Conservation (phyloP, 164 flowering plant genomes). For the Nelumbo lutea region DNA sequence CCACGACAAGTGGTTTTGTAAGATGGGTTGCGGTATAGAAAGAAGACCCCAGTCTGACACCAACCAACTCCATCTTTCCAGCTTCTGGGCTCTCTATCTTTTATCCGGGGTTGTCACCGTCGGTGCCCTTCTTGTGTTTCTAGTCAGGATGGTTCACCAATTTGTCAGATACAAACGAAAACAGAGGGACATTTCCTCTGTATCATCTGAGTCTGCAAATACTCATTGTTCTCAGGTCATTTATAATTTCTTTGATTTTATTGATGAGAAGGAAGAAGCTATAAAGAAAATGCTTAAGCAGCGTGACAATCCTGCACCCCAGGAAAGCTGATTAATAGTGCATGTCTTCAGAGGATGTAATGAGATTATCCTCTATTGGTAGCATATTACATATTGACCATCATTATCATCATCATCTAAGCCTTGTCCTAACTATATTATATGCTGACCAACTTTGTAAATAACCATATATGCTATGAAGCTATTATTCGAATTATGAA, state of each 20-base stretch:
- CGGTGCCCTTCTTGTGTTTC: conserved; percentile 38
- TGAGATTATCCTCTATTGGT: not conserved
- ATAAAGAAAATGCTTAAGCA: conserved; percentile 44
- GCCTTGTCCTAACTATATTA: not conserved
- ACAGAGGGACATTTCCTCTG: conserved; percentile 21
- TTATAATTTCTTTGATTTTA: conserved; percentile 47
- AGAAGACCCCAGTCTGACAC: conserved; percentile 22
- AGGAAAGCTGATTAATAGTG: conserved; percentile 10
- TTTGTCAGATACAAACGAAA: conserved; percentile 36
- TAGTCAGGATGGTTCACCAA: conserved; percentile 40
- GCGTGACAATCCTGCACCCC: conserved; percentile 21
- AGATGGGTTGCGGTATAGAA: conserved; percentile 31
- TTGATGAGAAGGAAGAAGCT: conserved; percentile 74
- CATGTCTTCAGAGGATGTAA: not conserved
- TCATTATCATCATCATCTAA: not conserved
- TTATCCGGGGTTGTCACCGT: conserved; percentile 40
- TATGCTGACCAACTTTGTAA: not conserved
- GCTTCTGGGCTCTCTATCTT: conserved; percentile 70
- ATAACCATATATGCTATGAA: not conserved
- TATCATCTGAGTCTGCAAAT: conserved; percentile 20
- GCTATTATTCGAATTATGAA: not conserved
- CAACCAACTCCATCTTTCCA: conserved; percentile 49
- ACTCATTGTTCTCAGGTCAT: conserved; percentile 33
- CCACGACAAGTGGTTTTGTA: conserved; percentile 53
- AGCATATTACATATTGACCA: not conserved